A percentile compares a stretch with the other conserved stretches of the same genome.
Conservation (phyloP, 129 eudicot species). For the Tagetes patula region DNA sequence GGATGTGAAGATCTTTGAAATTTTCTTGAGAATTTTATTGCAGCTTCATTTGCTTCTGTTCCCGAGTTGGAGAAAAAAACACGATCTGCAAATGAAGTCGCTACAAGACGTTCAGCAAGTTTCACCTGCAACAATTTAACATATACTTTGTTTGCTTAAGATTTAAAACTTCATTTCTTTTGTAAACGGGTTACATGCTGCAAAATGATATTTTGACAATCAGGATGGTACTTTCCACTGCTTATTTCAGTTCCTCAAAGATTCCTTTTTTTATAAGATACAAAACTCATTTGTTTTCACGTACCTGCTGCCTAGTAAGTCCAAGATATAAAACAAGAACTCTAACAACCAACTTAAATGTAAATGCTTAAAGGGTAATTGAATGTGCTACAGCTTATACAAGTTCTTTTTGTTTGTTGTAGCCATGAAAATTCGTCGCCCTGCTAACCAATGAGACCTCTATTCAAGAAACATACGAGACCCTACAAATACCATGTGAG, state of each 20-base stretch:
- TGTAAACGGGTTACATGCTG: neutral
- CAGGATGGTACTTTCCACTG: neutral
- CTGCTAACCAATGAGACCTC: too few relatives aligned
- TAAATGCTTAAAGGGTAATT: neutral
- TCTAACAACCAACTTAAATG: neutral
- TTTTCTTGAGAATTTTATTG: slow-evolving; percentile 86
- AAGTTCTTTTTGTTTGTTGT: too few relatives aligned
- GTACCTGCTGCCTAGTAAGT: neutral
- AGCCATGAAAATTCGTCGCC: too few relatives aligned
- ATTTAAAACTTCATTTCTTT: slow-evolving; percentile 1
- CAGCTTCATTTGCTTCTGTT: slow-evolving; percentile 93
- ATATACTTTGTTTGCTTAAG: neutral
- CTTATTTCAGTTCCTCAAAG: neutral
- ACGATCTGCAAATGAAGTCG: slow-evolving; percentile 78
- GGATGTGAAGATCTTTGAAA: slow-evolving; percentile 59
- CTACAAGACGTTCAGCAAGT: slow-evolving; percentile 79
- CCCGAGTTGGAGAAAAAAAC: slow-evolving; percentile 85
- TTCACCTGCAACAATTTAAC: slow-evolving; percentile 53
- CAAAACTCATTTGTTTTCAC: neutral
- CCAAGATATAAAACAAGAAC: neutral
- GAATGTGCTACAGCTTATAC: neutral
- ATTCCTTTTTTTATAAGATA: neutral
- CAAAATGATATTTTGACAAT: slow-evolving; percentile 1
- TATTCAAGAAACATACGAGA: too few relatives aligned
- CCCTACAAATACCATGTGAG: too few relatives aligned